These are phyloP conservation scores for Gnetum montanum DNA, from an alignment of 75 land plant genomes.

Conservation along the genomic window DNA sequence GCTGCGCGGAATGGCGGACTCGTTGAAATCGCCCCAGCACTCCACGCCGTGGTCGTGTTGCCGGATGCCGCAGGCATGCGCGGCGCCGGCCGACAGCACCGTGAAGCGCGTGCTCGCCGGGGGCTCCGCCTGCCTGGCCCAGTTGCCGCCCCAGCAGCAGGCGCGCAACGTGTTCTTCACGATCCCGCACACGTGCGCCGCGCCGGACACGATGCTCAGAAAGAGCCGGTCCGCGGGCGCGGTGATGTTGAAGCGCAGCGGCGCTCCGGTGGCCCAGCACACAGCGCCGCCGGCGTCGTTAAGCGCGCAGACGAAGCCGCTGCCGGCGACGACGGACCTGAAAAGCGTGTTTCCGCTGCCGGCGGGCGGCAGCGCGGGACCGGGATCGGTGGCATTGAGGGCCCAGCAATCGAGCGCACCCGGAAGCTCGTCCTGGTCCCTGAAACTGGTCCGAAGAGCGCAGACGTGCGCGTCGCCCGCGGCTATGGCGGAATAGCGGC, in stretches of 20 bases:
- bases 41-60: slow-evolving; percentile 40
- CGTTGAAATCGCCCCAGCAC: slow-evolving; percentile 61
- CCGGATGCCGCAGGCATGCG: slow-evolving; percentile 55
- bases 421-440: slow-evolving; percentile 13
- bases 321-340: slow-evolving; percentile 37
- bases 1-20: slow-evolving; percentile 27
- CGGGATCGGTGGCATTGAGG: slow-evolving; percentile 1
- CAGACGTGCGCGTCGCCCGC: slow-evolving; percentile 56
- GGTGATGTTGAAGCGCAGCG: slow-evolving; percentile 16
- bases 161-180: slow-evolving; percentile 12
- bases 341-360: slow-evolving; percentile 10
- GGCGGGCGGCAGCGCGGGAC: not conserved
- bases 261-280: slow-evolving; percentile 47
- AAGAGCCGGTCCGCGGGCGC: slow-evolving; percentile 9
- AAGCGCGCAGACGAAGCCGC: slow-evolving; percentile 40
- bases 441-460: slow-evolving; percentile 29
- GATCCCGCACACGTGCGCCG: slow-evolving; percentile 42
- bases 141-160: slow-evolving; percentile 45
- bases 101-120: slow-evolving; percentile 26
- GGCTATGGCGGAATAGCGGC: slow-evolving; percentile 33
- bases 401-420: slow-evolving; percentile 57
- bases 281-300: slow-evolving; percentile 18
- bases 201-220: slow-evolving; percentile 27
- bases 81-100: slow-evolving; percentile 33
- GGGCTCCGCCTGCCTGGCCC: slow-evolving; percentile 6